Conservation (phyloP, 352 stramenopile species). For the Globisporangium emineosum region DNA sequence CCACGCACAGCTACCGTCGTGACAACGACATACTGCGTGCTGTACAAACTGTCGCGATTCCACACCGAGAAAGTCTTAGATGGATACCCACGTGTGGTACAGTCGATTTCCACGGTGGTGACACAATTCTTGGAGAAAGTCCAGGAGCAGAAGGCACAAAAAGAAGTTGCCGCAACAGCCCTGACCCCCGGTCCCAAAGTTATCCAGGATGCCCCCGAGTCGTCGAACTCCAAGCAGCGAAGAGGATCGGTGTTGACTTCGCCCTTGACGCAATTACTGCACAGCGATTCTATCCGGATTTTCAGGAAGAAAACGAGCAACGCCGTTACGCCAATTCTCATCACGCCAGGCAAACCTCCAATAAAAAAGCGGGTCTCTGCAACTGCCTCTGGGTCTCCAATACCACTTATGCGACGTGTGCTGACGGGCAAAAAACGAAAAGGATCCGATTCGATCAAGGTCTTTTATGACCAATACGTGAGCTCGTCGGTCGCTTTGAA, state of each 20-base stretch:
- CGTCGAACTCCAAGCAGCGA: neutral
- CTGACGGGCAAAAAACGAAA: conserved; percentile 20
- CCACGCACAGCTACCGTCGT: conserved; percentile 52
- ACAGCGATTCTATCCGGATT: neutral
- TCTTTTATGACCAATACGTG: conserved; percentile 22
- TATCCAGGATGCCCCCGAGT: neutral
- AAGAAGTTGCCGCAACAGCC: neutral
- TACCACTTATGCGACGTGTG: conserved; percentile 17
- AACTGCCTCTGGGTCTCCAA: neutral
- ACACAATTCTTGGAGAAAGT: conserved; percentile 17
- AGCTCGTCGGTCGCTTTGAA: neutral
- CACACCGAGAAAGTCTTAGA: conserved; percentile 52
- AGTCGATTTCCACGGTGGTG: conserved; percentile 27
- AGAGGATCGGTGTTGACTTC: neutral
- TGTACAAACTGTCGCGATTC: conserved; percentile 70
- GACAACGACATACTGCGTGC: conserved; percentile 59
- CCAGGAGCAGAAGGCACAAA: conserved; percentile 19
- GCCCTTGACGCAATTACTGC: conserved; percentile 1
- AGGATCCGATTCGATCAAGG: conserved; percentile 12
- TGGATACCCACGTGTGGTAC: conserved; percentile 44
- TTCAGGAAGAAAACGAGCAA: conserved; percentile 14
- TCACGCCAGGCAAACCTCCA: neutral
- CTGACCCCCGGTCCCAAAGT: neutral
- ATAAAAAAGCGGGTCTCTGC: neutral
- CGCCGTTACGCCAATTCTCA: conserved; percentile 8